These are phyloP conservation scores for Escovopsis sp. DNA, from an alignment of 2,329 filamentous ascomycete species.

Conservation along the genomic window DNA sequence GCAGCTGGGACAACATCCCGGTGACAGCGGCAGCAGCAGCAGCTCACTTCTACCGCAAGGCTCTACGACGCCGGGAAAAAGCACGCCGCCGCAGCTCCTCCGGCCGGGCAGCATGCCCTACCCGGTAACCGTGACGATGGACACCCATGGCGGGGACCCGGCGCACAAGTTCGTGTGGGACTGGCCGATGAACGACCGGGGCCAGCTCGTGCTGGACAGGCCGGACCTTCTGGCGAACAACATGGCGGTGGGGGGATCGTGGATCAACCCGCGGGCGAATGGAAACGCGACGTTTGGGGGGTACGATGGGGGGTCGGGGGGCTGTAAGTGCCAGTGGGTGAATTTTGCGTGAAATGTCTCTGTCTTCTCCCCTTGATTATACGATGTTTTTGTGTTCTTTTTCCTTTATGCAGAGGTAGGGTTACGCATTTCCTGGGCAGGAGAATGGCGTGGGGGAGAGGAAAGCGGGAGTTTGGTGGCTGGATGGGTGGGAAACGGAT, in stretches of 20 bases:
- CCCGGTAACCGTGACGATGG: conserved; percentile 43
- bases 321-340: conserved; percentile 45
- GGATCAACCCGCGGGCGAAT: conserved; percentile 35
- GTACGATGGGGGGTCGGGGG: conserved; percentile 46
- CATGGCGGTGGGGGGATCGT: conserved; percentile 32
- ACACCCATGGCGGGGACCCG: conserved; percentile 45
- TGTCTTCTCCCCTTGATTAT: not conserved
- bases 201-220: conserved; percentile 27
- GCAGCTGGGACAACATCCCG: conserved; percentile 14
- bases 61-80: conserved; percentile 11
- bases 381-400: too few relatives aligned
- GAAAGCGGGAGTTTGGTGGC: too few relatives aligned
- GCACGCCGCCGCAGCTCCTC: conserved; percentile 16
- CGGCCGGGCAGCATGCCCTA: conserved; percentile 47
- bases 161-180: conserved; percentile 37
- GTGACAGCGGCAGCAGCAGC: conserved; percentile 27
- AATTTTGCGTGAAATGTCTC: conserved; percentile 26
- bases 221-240: conserved; percentile 32
- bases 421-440: not conserved
- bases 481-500: too few relatives aligned
- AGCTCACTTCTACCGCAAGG: conserved; percentile 21
- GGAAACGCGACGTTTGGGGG: conserved; percentile 37
- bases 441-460: too few relatives aligned
- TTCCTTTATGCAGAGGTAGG: not conserved
- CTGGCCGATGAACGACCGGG: conserved; percentile 32